These are phyloP conservation scores for Platanus orientalis DNA, from an alignment of 164 flowering plant species.

Conservation along the genomic window DNA sequence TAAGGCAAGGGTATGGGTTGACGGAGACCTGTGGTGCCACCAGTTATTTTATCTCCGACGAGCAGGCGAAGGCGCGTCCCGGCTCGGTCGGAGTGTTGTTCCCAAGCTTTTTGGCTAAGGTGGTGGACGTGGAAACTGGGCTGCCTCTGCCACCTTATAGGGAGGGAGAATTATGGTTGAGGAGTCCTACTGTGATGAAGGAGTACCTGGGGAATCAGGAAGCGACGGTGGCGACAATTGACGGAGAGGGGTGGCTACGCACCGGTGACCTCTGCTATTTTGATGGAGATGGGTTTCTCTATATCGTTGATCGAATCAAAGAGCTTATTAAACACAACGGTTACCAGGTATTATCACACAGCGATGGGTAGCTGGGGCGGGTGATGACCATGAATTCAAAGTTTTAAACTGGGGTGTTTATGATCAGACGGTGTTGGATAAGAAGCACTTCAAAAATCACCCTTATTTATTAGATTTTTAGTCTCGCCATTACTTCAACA, in stretches of 20 bases:
- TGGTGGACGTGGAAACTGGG: constrained; percentile 52
- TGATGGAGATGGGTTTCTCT: constrained; percentile 54
- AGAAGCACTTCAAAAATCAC: too few relatives aligned
- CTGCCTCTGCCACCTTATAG: constrained; percentile 31
- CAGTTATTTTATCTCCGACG: constrained; percentile 22
- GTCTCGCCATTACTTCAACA: too few relatives aligned
- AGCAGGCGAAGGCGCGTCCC: constrained; percentile 26
- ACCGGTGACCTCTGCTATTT: constrained; percentile 75
- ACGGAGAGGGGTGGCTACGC: constrained; percentile 56
- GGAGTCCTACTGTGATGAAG: constrained; percentile 59
- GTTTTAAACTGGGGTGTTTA: too few relatives aligned
- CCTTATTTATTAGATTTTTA: too few relatives aligned
- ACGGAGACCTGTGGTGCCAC: constrained; percentile 60
- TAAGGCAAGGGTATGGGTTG: constrained; percentile 64
- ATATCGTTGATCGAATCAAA: constrained; percentile 67
- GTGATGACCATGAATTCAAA: too few relatives aligned
- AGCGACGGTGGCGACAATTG: constrained; percentile 47
- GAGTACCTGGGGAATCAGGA: constrained; percentile 49
- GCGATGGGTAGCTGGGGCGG: too few relatives aligned
- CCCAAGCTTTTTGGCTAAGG: constrained; percentile 49
- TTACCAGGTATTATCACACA: constrained; percentile 45
- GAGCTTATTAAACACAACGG: constrained; percentile 83
- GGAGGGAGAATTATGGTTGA: constrained; percentile 72
- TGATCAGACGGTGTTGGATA: too few relatives aligned
- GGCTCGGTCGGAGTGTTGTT: constrained; percentile 41